Base-by-base conservation (phyloP, 108 stramenopile species). In the Parmales sp. region DNA sequence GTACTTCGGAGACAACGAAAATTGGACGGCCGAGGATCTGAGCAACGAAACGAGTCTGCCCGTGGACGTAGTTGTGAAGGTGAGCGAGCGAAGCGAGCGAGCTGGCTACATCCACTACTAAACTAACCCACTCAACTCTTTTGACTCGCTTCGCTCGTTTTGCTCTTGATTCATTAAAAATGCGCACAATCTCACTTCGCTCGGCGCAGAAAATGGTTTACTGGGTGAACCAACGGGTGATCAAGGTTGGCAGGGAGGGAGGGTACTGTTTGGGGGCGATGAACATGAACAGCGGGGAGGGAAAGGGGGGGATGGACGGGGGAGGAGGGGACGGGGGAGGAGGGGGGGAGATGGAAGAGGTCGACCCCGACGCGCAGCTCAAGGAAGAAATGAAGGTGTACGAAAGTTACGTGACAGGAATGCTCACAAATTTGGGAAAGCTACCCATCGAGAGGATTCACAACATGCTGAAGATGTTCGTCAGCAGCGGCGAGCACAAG, bases 401-500 rank as follows among this genome's bases (percentile, higher is more conserved):
- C 65, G 80, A 87, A 54, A 82, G 81, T 39, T 96, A 87, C 67
- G 84, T 96, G 64, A 63, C 83, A 38, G 92, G 95, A 16, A 90
- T 93, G 92, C 80, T 96, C 38, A 86, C 83, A 7, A 90, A 88
- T 48, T 72, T 89, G 9, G 90, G 88, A 0, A 78, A 84, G 48
- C 73, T 93, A 0, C 86, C 89, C 23, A 64, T 96, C 38, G 80
- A 83, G 5, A 73, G 88, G 23, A 92, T 96, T 45, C 91, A 93
- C 67, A 78, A 88, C 20, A 89, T 88, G 82, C 80, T 96, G 38
- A 92, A 89, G 69, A 88, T 85, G 64, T 90, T 92, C 78, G 90
- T 89, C 38, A 44, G 31, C 44, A 69, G 85, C 16, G 89, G 91
- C 38, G 91, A 92, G 48, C 82, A 88, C 65, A 87, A 79, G 51